These are phyloP conservation scores for Yamadazyma atmosphaerica DNA, from an alignment of 1,139 yeast species.

Conservation along the genomic window DNA sequence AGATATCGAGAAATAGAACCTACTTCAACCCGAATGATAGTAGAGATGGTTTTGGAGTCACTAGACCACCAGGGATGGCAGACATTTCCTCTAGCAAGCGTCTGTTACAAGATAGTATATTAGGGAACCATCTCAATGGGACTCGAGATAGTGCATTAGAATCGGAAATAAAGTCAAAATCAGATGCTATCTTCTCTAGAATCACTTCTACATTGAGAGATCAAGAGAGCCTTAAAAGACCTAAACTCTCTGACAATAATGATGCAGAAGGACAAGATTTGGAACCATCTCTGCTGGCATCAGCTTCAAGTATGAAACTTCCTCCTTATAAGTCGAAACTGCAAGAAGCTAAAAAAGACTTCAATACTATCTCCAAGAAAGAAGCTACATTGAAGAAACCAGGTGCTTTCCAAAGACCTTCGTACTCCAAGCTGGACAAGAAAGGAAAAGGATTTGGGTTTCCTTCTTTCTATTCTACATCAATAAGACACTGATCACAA, in stretches of 20 bases:
- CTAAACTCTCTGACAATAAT: conserved; percentile 5
- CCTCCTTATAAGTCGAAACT: conserved; percentile 1
- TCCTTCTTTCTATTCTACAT: conserved; percentile 26
- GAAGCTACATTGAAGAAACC: conserved; percentile 47
- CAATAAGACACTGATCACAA: conserved; percentile 18
- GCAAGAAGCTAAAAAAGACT: neutral
- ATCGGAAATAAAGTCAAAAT: conserved; percentile 1
- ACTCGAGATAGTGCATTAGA: neutral
- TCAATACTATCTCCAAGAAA: conserved; percentile 2
- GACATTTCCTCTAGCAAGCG: neutral
- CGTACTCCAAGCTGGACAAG: conserved; percentile 19
- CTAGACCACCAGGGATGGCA: neutral
- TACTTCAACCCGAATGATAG: neutral
- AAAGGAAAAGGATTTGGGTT: conserved; percentile 27
- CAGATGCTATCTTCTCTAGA: conserved; percentile 3
- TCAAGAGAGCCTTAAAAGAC: conserved; percentile 6
- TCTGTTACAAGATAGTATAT: neutral
- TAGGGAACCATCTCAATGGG: neutral
- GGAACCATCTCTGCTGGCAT: conserved; percentile 6
- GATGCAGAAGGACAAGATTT: neutral
- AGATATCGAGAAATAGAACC: neutral
- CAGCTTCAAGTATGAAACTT: conserved; percentile 3
- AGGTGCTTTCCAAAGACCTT: conserved; percentile 47
- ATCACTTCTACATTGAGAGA: conserved; percentile 4
- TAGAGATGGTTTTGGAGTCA: neutral